Percentiles rank a stretch among this genome's conserved stretches.
phyloP scores from a whole-genome alignment of 768 basidiomycete species.

The Neoboletus magnificus region DNA sequence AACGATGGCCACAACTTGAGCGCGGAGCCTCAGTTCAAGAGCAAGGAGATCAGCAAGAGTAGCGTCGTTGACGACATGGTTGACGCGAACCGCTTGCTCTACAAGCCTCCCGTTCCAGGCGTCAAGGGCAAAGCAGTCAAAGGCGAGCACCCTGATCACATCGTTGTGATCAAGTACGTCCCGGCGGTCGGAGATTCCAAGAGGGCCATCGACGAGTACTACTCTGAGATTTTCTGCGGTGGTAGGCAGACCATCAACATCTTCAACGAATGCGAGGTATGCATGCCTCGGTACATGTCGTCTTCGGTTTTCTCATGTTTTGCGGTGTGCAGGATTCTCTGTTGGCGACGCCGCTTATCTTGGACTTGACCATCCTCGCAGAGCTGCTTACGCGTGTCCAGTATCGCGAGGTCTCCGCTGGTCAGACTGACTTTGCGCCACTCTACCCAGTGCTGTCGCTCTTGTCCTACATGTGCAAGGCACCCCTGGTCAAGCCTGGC shows the following conservation, averaged over 20 bases:
- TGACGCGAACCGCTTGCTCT: constrained; percentile 81
- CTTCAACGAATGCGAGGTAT: constrained; percentile 95
- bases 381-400: constrained; percentile 92
- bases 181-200: constrained; percentile 98
- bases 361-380: constrained; percentile 89
- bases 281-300: constrained; percentile 4
- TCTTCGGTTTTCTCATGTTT: neutral
- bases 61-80: constrained; percentile 99
- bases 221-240: constrained; percentile 96
- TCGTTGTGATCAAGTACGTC: constrained; percentile 96
- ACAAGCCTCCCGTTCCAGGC: constrained; percentile 73
- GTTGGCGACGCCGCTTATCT: constrained; percentile 92
- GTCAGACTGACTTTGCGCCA: constrained; percentile 65
- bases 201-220: constrained; percentile 98
- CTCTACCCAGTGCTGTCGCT: constrained; percentile 91
- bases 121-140: constrained; percentile 59
- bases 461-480: constrained; percentile 97
- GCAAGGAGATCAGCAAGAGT: constrained; percentile 98
- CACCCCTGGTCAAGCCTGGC: constrained; percentile 90
- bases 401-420: constrained; percentile 60
- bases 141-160: constrained; percentile 97
- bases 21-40: constrained; percentile 90
- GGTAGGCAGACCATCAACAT: constrained; percentile 92
- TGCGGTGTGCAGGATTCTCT: constrained; percentile 68
- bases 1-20: constrained; percentile 94